phyloP scores from a whole-genome alignment of 1,284 basidiomycete species.

The Cryptococcus sp. region DNA sequence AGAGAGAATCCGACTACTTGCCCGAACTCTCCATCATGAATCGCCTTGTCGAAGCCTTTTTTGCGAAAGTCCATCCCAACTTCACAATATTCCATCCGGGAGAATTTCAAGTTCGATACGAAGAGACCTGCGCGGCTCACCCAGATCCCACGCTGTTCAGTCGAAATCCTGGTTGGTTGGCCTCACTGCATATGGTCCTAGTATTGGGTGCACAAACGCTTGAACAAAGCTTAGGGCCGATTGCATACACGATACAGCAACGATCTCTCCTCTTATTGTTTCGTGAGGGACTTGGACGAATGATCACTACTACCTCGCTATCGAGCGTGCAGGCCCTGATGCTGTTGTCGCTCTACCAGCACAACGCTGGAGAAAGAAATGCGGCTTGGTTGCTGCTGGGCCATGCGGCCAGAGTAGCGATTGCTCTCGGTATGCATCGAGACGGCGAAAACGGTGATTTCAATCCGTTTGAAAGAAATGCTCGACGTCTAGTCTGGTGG shows the following conservation, averaged over 20 bases:
- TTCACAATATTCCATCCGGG: conserved; percentile 21
- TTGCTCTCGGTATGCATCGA: conserved; percentile 20
- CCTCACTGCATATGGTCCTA: conserved; percentile 18
- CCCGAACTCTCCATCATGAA: conserved; percentile 7
- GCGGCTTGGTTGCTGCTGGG: conserved; percentile 24
- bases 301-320: conserved; percentile 17
- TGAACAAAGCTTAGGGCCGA: conserved; percentile 2
- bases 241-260: conserved; percentile 5
- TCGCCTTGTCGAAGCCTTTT: conserved; percentile 15
- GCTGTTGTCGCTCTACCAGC: conserved; percentile 24
- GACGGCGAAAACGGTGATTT: conserved; percentile 22
- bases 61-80: conserved; percentile 22
- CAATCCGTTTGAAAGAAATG: conserved; percentile 22
- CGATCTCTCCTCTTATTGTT: conserved; percentile 17
- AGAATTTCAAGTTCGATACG: conserved; percentile 15
- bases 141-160: not conserved
- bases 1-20: not conserved
- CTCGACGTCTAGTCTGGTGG: conserved; percentile 26
- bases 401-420: conserved; percentile 18
- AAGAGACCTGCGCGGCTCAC: not conserved
- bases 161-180: conserved; percentile 12
- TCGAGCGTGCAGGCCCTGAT: conserved; percentile 24
- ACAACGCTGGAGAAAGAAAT: conserved; percentile 27
- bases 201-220: conserved; percentile 20
- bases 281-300: conserved; percentile 15